phyloP scores from a whole-genome alignment of 2,329 filamentous ascomycete genomes.

The Fusarium luffae region DNA sequence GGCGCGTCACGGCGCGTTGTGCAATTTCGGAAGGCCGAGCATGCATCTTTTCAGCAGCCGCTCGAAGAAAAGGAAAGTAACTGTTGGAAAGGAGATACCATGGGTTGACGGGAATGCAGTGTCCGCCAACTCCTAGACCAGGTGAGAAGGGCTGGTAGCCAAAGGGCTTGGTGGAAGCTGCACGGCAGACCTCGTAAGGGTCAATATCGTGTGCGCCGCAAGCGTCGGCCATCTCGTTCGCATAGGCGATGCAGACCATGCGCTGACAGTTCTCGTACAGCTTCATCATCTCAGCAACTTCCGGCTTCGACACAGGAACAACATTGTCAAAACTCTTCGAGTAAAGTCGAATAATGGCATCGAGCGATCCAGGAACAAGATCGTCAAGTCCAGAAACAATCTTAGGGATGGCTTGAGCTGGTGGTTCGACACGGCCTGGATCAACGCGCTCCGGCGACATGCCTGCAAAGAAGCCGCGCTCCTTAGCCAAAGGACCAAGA shows the following conservation, averaged over 20 bases:
- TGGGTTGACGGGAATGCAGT: conserved; percentile 68
- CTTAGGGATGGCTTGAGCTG: conserved; percentile 61
- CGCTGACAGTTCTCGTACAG: conserved; percentile 69
- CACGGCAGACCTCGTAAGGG: conserved; percentile 61
- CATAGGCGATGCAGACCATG: conserved; percentile 65
- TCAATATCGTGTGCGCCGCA: conserved; percentile 59
- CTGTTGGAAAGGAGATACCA: conserved; percentile 63
- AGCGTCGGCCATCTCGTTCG: conserved; percentile 67
- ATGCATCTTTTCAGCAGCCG: conserved; percentile 58
- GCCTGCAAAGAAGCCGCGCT: conserved; percentile 57
- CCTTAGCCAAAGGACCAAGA: conserved; percentile 57
- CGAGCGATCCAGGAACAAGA: conserved; percentile 56
- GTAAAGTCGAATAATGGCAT: conserved; percentile 59
- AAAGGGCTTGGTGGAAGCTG: conserved; percentile 64
- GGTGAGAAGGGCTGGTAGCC: conserved; percentile 62
- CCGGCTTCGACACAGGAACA: conserved; percentile 61
- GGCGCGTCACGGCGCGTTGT: conserved; percentile 48
- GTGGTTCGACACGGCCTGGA: conserved; percentile 57
- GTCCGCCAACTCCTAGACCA: conserved; percentile 63
- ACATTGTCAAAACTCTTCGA: conserved; percentile 59
- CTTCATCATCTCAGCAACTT: conserved; percentile 69
- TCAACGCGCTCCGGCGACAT: conserved; percentile 67
- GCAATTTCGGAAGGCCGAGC: conserved; percentile 55
- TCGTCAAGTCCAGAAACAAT: conserved; percentile 64
- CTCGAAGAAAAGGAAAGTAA: conserved; percentile 58